These are phyloP conservation scores for Trichosanthes cucumerina DNA, from an alignment of 306 rosid species.

Conservation along the genomic window DNA sequence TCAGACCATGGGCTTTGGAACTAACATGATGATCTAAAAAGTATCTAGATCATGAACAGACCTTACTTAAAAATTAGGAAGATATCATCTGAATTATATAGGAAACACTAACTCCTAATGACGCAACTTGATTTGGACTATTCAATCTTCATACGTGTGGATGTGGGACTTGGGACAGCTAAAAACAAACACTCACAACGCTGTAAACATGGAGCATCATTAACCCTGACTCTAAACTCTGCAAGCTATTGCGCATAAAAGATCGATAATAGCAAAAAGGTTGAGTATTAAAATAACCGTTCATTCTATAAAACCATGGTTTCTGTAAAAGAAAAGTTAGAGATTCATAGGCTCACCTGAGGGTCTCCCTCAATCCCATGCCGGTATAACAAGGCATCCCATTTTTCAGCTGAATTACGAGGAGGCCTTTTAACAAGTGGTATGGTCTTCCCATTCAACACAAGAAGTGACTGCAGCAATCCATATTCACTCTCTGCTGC, in stretches of 20 bases:
- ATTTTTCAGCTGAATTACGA: slow-evolving; percentile 83
- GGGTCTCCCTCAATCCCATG: slow-evolving; percentile 59
- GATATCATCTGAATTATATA: not conserved
- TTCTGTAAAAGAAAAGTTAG: slow-evolving; percentile 1
- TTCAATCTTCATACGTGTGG: not conserved
- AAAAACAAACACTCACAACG: not conserved
- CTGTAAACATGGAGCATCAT: not conserved
- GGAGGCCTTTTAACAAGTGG: slow-evolving; percentile 83
- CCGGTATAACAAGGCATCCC: slow-evolving; percentile 94
- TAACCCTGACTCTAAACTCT: not conserved
- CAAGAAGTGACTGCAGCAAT: slow-evolving; percentile 68
- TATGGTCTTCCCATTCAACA: slow-evolving; percentile 56
- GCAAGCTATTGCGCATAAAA: not conserved
- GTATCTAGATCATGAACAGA: not conserved
- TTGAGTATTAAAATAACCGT: not conserved
- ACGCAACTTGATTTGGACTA: not conserved
- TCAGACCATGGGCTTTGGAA: not conserved
- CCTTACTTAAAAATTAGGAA: not conserved
- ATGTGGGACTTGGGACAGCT: not conserved
- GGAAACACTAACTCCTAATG: not conserved
- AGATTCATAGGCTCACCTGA: slow-evolving; percentile 46
- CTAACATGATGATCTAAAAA: not conserved
- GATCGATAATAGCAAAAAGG: not conserved
- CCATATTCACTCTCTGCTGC: slow-evolving; percentile 89
- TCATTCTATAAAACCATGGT: not conserved